Evolutionary conservation across 2,329 filamentous ascomycete species (phyloP), one percentile per base, ranked within the genome.

Genomic region (Botryotinia globosa): DNA sequence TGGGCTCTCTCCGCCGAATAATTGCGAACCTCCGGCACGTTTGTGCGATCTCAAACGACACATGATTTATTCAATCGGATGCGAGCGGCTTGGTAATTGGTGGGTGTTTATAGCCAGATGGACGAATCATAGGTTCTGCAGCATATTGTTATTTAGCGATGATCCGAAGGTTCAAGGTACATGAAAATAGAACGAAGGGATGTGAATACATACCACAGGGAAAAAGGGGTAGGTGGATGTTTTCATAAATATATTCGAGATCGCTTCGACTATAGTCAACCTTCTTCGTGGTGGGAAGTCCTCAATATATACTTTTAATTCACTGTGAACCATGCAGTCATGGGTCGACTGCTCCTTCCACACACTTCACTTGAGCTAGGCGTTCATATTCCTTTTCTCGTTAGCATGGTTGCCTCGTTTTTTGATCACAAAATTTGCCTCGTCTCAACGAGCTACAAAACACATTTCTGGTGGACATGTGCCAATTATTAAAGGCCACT

Each of bases 381-480:
- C 73, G 73, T 73, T 56, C 59, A 64, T 64, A 73, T 59, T 71
- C 61, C 34, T 48, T 64, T 64, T 71, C 67, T 73, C 66, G 59
- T 71, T 77, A 77, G 76, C 72, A 71, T 73, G 73, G 73, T 77
- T 75, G 76, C 76, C 76, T 77, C 74, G 75, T 77, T 75, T 75
- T 75, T 72, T 29, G 72, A 56, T 66, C 63, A 59, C 59, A 37
- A 59, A 72, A 63, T 74, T 75, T 73, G 71, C 72, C 72, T 66
- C 14, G 51, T 69, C 71, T 56, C 69, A 69, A 71, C 48, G 72
- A 75, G 73, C 48, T 51, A 72, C 68, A 66, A 70, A 56, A 62
- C 48, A 73, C 51, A 22, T 58, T 62, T 37, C 72, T 74, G 73
- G 61, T 72, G 54, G 37, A 37, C 12, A 20, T 59, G 51, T 44